Evolutionary conservation across 139 green algal genomes (phyloP), one percentile per base, ranked within the genome.

Genomic region (Gonium pectorale): DNA sequence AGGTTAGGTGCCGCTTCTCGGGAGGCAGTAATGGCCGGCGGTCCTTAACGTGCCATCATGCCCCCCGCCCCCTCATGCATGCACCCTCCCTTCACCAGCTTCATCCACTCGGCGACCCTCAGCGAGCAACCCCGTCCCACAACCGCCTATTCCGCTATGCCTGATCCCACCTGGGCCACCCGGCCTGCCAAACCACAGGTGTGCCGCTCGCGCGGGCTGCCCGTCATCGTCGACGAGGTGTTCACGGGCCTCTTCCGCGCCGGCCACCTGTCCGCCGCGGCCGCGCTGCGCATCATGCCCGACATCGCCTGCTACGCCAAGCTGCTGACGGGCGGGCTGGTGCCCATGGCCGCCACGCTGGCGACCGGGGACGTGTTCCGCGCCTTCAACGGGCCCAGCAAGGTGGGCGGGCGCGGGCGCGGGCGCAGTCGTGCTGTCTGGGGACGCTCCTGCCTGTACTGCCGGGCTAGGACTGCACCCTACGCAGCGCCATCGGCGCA

Each of bases 291-390:
- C 26, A 73, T 94, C 24, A 60, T 69, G 1, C 97, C 97, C 5
- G 97, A 99, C 91, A 96, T 99, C 38, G 96, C 93, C 38, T 98
- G 95, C 88, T 99, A 97, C 82, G 97, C 92, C 72, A 99, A 99
- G 93, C 91, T 99, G 67, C 90, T 99, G 35, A 94, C 91, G 31
- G 95, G 90, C 0, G 97, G 97, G 4, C 86, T 92, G 52, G 82
- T 98, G 27, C 97, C 97, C 0, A 88, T 99, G 90, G 92, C 96
- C 0, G 93, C 90, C 6, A 99, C 97, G 0, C 88, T 99, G 40
- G 90, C 96, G 0, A 95, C 71, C 2, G 87, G 93, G 49, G 90
- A 83, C 2, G 92, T 99, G 35, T 99, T 99, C 80, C 51, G 93
- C 4, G 92, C 95, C 0, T 99, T 99, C 85, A 52, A 88, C 15